phyloP scores from a whole-genome alignment of 306 rosid species.

The Castanea crenata region DNA sequence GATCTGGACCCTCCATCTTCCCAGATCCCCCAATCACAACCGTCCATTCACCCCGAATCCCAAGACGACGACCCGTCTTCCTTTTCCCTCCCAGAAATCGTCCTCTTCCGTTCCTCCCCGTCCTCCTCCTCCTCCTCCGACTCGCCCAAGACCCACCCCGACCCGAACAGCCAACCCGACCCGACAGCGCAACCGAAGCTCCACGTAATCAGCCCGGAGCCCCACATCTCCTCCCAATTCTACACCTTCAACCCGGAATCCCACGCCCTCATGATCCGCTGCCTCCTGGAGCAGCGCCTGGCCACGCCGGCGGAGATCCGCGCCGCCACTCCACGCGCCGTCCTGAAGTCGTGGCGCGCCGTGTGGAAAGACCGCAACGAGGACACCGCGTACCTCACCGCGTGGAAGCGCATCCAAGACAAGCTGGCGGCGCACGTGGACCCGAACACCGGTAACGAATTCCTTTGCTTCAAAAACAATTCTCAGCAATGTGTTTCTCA shows the following conservation, averaged over 20 bases:
- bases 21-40: constrained; percentile 42
- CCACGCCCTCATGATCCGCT: constrained; percentile 86
- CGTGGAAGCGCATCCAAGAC: constrained; percentile 98
- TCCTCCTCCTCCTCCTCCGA: constrained; percentile 33
- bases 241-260: constrained; percentile 91
- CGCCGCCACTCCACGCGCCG: constrained; percentile 69
- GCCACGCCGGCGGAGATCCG: constrained; percentile 86
- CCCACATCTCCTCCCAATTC: constrained; percentile 90
- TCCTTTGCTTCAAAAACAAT: constrained; percentile 93
- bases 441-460: constrained; percentile 52
- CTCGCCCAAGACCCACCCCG: constrained; percentile 31
- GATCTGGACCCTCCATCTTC: constrained; percentile 41
- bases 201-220: constrained; percentile 65
- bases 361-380: constrained; percentile 99
- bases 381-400: constrained; percentile 92
- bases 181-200: constrained; percentile 25
- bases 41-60: constrained; percentile 40
- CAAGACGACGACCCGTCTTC: constrained; percentile 30
- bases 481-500: constrained; percentile 87
- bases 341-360: constrained; percentile 90
- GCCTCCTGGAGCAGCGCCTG: constrained; percentile 72
- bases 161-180: not conserved
- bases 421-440: constrained; percentile 68
- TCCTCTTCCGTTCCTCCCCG: constrained; percentile 62
- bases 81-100: constrained; percentile 75